Base-by-base conservation (phyloP, 1,284 basidiomycete genomes). In the Rhodotorula sp. region DNA sequence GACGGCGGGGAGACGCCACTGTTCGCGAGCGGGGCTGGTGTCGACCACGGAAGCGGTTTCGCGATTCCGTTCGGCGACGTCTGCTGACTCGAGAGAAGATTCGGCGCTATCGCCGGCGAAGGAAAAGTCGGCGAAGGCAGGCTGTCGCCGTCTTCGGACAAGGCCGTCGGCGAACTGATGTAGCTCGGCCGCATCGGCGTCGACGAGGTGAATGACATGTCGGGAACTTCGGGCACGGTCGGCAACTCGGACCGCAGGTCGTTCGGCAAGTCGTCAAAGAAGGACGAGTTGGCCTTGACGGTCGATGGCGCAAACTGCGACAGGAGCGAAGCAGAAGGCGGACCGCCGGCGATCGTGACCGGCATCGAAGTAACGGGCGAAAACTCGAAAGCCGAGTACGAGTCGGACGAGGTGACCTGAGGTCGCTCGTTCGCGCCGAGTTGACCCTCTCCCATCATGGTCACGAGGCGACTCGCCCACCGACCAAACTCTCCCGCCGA, bases 401-500 rank as follows among this genome's bases (percentile, higher is more conserved):
- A 64, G 22, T 64, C 51, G 44, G 26, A 30, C 53, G 53, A 53
- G 4, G 53, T n/a, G 53, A 62, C 12, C 62, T 29, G 62, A 42
- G 62, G 62, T 6, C 62, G 62, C 24, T 62, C 51, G n/a, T 37
- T 44, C 33, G 55, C 44, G 6, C 58, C 48, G 56, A 62, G 53
- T 44, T 62, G 62, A 22, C 62, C 62, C 42, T 60, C 66, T 42
- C 78, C 79, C 78, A 82, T 79, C 72, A 79, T 79, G 59, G 86
- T 83, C 18, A 91, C 91, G 5, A 98, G 83, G 71, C 89, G 87
- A 80, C 86, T 88, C 65, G 89, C 85, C 95, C 95, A 99, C 60
- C 82, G 80, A 18, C 92, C 94, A 77, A 99, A 91, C 70, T 92
- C 92, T 61, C 84, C 84, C 8, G 95, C 94, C 37, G 87, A 85